Conservation (phyloP, 2,329 filamentous ascomycete species). For the Ascochyta viciae-villosae region DNA sequence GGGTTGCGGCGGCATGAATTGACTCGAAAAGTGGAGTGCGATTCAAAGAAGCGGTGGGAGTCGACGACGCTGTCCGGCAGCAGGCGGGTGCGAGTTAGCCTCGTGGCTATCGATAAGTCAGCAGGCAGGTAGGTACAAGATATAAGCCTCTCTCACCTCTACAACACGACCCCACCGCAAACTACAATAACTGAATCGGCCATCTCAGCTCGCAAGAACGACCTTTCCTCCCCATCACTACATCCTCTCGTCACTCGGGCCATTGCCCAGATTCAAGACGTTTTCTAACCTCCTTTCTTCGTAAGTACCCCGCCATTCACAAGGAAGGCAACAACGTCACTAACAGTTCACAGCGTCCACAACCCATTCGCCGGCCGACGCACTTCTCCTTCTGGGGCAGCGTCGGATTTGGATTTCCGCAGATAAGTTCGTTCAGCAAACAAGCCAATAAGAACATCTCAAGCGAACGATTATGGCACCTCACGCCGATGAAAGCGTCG, state of each 20-base stretch:
- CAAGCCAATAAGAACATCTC: constrained; percentile 32
- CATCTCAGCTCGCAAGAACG: constrained; percentile 13
- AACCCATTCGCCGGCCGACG: constrained; percentile 97
- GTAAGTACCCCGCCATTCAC: constrained; percentile 63
- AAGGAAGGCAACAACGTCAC: constrained; percentile 17
- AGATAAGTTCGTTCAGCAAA: constrained; percentile 40
- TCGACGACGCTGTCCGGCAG: constrained; percentile 34
- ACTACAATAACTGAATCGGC: constrained; percentile 12
- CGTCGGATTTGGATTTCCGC: constrained; percentile 65
- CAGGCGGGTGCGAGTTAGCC: constrained; percentile 31
- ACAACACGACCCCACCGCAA: constrained; percentile 18
- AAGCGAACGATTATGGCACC: constrained; percentile 77
- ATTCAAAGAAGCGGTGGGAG: constrained; percentile 41
- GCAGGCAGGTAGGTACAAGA: constrained; percentile 17
- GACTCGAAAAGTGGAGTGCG: constrained; percentile 36
- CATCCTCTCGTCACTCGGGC: constrained; percentile 42
- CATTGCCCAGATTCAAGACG: constrained; percentile 78
- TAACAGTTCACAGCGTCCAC: constrained; percentile 70
- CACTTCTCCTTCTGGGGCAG: constrained; percentile 84
- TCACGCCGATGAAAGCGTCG: constrained; percentile 76
- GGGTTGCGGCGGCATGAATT: constrained; percentile 27
- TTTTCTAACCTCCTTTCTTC: constrained; percentile 98
- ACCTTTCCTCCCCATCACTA: constrained; percentile 19
- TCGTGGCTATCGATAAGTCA: constrained; percentile 21
- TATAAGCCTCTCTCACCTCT: constrained; percentile 27